Percentiles rank a stretch among this genome's conserved stretches.
Conservation (phyloP, 495 filamentous ascomycete genomes). For the Talaromyces ruber region DNA sequence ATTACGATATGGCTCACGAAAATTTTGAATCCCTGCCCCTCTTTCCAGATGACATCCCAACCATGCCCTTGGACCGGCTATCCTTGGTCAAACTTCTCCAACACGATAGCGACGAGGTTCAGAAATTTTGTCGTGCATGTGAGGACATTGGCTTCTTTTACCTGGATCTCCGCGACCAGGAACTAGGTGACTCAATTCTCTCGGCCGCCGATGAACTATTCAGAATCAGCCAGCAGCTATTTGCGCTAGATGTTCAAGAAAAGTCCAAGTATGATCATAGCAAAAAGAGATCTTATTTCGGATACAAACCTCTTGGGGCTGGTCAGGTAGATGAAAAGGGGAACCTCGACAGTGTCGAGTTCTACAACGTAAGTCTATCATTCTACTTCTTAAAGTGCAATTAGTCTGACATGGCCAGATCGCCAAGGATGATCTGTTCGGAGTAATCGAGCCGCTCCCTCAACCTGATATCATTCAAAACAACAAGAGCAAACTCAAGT, state of each 20-base stretch:
- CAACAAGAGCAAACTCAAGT: conserved; percentile 28
- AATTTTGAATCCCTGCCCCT: conserved; percentile 32
- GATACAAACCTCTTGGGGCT: conserved; percentile 49
- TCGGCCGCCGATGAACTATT: conserved; percentile 39
- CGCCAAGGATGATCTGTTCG: conserved; percentile 47
- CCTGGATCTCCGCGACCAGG: conserved; percentile 38
- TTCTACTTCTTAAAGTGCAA: too few relatives aligned
- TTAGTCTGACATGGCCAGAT: conserved; percentile 16
- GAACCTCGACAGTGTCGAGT: conserved; percentile 49
- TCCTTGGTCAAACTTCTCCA: conserved; percentile 40
- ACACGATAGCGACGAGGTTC: conserved; percentile 29
- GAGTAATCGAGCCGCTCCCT: conserved; percentile 31
- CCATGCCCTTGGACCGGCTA: conserved; percentile 46
- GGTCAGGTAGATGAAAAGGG: conserved; percentile 44
- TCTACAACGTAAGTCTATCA: conserved; percentile 44
- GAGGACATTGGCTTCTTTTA: conserved; percentile 58
- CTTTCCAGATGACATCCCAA: conserved; percentile 45
- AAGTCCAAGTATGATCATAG: conserved; percentile 45
- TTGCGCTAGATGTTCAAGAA: conserved; percentile 41
- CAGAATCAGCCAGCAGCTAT: conserved; percentile 33
- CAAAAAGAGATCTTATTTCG: conserved; percentile 31
- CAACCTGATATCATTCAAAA: conserved; percentile 32
- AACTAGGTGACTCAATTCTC: conserved; percentile 30
- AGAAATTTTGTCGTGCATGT: conserved; percentile 37
- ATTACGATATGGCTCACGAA: not conserved